Percentiles rank a stretch among this genome's conserved stretches.
Evolutionary conservation across 441 rosid genomes (phyloP).

Genomic region (Erodium moschatum): DNA sequence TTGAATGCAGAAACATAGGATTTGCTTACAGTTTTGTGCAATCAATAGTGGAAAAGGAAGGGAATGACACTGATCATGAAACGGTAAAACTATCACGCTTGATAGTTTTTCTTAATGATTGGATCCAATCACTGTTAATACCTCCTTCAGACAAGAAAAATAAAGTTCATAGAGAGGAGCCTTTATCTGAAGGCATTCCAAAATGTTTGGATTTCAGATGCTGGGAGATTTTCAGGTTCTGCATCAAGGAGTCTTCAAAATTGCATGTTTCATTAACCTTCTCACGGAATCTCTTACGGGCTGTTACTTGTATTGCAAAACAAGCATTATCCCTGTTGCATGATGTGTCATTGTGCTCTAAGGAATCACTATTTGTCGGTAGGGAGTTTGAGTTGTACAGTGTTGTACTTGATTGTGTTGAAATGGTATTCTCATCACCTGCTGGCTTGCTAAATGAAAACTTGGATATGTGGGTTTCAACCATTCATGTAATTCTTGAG

Average conservation of each 20-base stretch:
- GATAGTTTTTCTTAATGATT: slow-evolving; percentile 55
- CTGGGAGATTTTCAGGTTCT: slow-evolving; percentile 69
- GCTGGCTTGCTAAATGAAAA: slow-evolving; percentile 54
- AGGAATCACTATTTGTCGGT: slow-evolving; percentile 26
- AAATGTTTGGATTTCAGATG: slow-evolving; percentile 63
- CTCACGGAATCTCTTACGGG: slow-evolving; percentile 48
- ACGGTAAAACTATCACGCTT: slow-evolving; percentile 51
- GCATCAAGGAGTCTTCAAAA: slow-evolving; percentile 53
- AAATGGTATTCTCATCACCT: slow-evolving; percentile 51
- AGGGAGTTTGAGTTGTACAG: slow-evolving; percentile 44
- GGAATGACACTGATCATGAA: slow-evolving; percentile 30
- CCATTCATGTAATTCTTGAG: slow-evolving; percentile 43
- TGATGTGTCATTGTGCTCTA: slow-evolving; percentile 20
- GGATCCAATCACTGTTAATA: slow-evolving; percentile 63
- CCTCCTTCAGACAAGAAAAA: slow-evolving; percentile 36
- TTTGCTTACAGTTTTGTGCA: slow-evolving; percentile 46
- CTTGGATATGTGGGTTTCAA: slow-evolving; percentile 61
- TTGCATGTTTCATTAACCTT: slow-evolving; percentile 48
- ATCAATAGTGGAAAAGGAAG: slow-evolving; percentile 25
- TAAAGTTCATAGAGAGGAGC: slow-evolving; percentile 24
- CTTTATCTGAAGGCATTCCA: slow-evolving; percentile 19
- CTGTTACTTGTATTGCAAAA: slow-evolving; percentile 38
- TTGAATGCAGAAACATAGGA: slow-evolving; percentile 67
- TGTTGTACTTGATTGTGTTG: slow-evolving; percentile 49
- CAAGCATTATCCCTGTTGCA: slow-evolving; percentile 31